A percentile compares a stretch with the other conserved stretches of the same genome.
Evolutionary conservation across 1,284 basidiomycete genomes (phyloP).

Genomic region (Pisolithus thermaeus): DNA sequence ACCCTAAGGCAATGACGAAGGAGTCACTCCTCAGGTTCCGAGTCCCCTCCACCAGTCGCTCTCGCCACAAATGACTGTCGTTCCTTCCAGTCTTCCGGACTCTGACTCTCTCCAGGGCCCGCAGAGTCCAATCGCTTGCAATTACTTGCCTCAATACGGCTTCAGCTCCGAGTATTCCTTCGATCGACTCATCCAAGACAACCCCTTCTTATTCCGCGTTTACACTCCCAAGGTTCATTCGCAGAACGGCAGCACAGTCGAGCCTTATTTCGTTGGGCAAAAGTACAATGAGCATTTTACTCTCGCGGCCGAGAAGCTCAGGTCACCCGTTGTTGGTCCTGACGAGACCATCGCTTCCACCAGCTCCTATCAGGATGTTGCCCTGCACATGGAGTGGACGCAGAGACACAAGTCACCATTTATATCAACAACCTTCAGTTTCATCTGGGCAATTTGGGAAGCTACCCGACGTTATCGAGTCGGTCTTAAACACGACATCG

Average conservation of each 20-base stretch:
- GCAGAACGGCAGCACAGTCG: constrained; percentile 44
- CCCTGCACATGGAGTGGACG: constrained; percentile 67
- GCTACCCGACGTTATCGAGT: constrained; percentile 65
- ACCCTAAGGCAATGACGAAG: constrained; percentile 5
- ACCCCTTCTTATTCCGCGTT: constrained; percentile 71
- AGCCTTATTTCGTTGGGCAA: constrained; percentile 60
- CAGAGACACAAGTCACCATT: constrained; percentile 62
- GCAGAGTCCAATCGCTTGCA: constrained; percentile 20
- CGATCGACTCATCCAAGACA: constrained; percentile 50
- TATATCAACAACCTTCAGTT: constrained; percentile 71
- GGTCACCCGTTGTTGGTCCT: constrained; percentile 18
- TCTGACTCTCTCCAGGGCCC: constrained; percentile 12
- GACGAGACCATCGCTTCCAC: constrained; percentile 30
- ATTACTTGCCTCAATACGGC: constrained; percentile 60
- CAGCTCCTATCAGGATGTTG: constrained; percentile 55
- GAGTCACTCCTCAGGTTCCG: background rate
- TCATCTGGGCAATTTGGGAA: constrained; percentile 76
- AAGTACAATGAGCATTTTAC: constrained; percentile 50
- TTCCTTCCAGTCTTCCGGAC: constrained; percentile 6
- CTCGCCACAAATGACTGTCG: constrained; percentile 21
- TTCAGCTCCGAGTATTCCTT: constrained; percentile 61
- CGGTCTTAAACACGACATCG: constrained; percentile 63
- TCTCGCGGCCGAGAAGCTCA: constrained; percentile 34
- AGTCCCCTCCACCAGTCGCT: constrained; percentile 7
- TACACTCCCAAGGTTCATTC: constrained; percentile 62